Percentiles rank a stretch among this genome's conserved stretches.
Evolutionary conservation across 306 rosid species (phyloP).

Genomic region (Vicia faba): DNA sequence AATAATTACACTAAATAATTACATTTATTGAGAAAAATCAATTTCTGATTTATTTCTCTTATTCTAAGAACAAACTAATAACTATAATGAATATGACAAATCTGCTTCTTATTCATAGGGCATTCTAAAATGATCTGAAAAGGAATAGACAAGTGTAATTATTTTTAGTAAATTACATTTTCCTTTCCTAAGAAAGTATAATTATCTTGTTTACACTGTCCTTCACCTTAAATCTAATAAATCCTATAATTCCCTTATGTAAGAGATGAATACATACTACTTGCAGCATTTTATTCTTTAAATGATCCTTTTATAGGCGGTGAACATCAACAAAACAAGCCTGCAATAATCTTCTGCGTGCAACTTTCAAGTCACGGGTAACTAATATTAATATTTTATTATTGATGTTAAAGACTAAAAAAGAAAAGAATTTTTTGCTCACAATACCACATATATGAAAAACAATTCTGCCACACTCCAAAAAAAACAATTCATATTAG

Average conservation of each 20-base stretch:
- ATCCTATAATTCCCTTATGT: background rate
- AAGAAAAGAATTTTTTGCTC: too few species aligned
- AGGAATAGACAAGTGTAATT: background rate
- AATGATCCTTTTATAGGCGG: background rate
- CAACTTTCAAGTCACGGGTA: background rate
- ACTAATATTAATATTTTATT: background rate
- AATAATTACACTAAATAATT: too few species aligned
- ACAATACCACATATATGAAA: too few species aligned
- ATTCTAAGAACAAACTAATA: too few species aligned
- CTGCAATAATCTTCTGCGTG: background rate
- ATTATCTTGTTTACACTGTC: background rate
- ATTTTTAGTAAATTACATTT: background rate
- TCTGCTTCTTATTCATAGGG: too few species aligned
- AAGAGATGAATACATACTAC: conserved; percentile 1
- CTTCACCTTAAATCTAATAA: background rate
- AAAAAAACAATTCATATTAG: too few species aligned
- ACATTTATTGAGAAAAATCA: too few species aligned
- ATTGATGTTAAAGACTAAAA: background rate
- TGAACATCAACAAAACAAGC: conserved; percentile 1
- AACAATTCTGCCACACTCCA: too few species aligned
- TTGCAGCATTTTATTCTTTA: background rate
- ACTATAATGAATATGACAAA: too few species aligned
- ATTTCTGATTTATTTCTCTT: too few species aligned
- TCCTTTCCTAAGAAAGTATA: background rate
- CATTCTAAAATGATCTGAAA: conserved; percentile 4